Evolutionary conservation across 371 early-diverging fungal genomes (phyloP).

Genomic region (Gilbertella persicaria): DNA sequence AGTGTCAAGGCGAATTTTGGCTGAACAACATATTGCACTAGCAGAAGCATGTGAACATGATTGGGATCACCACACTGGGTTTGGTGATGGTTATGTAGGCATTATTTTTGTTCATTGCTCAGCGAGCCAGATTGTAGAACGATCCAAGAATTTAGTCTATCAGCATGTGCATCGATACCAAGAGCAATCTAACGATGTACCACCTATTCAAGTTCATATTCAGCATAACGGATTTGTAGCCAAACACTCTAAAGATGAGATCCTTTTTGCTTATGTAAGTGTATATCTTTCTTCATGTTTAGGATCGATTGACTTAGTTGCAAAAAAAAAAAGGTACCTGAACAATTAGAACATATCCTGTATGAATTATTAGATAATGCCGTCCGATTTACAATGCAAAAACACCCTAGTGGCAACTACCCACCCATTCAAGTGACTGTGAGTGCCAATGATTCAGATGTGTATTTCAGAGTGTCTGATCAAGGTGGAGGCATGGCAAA

Average conservation of each 20-base stretch:
- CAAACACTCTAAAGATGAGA: slow-evolving; percentile 27
- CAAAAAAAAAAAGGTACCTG: slow-evolving; percentile 60
- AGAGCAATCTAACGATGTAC: slow-evolving; percentile 7
- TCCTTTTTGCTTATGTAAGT: slow-evolving; percentile 52
- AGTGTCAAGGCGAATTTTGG: slow-evolving; percentile 90
- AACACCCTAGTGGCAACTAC: slow-evolving; percentile 31
- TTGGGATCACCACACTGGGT: slow-evolving; percentile 36
- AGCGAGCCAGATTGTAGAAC: slow-evolving; percentile 51
- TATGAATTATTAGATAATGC: slow-evolving; percentile 92
- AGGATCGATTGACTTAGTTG: too few species aligned
- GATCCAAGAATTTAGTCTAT: slow-evolving; percentile 32
- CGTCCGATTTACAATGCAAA: slow-evolving; percentile 62
- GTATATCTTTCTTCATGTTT: not conserved
- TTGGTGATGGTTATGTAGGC: slow-evolving; percentile 57
- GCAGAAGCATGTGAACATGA: slow-evolving; percentile 60
- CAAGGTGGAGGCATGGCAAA: slow-evolving; percentile 86
- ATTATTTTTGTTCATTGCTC: slow-evolving; percentile 62
- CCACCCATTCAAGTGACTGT: slow-evolving; percentile 85
- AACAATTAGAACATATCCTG: slow-evolving; percentile 93
- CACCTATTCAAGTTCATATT: slow-evolving; percentile 25
- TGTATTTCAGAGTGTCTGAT: slow-evolving; percentile 91
- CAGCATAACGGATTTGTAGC: slow-evolving; percentile 15
- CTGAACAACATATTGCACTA: slow-evolving; percentile 90
- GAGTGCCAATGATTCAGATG: slow-evolving; percentile 69
- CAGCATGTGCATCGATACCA: slow-evolving; percentile 23